Base-by-base conservation (phyloP, 495 filamentous ascomycete species). In the Xylaria sp. region DNA sequence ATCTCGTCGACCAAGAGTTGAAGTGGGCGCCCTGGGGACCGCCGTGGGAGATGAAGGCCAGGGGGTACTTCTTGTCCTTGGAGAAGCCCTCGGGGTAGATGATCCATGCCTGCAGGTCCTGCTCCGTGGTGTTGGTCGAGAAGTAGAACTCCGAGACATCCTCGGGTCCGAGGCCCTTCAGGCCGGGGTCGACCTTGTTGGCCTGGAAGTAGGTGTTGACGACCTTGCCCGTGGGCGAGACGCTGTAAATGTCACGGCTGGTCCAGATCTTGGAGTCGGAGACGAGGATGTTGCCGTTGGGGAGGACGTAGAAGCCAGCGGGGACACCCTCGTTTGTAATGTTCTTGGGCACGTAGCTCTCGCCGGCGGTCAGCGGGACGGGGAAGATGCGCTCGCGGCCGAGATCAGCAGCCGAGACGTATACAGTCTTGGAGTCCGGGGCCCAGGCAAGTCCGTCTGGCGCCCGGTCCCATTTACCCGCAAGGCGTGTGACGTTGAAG, bases 1-100 rank as follows among this genome's bases (percentile, higher is more conserved):
- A 93, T 11, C 92, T 83, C 0, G 90, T 93, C 46, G 82, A 87
- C 91, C 91, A 93, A 21, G 83, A 80, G 74, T 93, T 78, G 50
- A 64, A 78, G 33, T 77, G 76, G 9, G 89, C 88, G 8, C 89
- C 89, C 70, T 93, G 90, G 0, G 91, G 91, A 1, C 91, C 91
- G 44, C 91, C 91, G 61, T 93, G 91, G n/a, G 93, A 87, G 72
- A 93, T 76, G 70, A 90, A 93, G 0, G 91, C 90, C 57, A 93
- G 76, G 1, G 91, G 91, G 75, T 93, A 93, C 70, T 86, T 90
- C 74, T 89, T 81, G n/a, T 82, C 84, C n/a, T 84, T 77, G 70
- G 89, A 84, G 75, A 93, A 93, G 65, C 85, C 80, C 21, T 89
- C 90, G 3, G 91, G 91, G 72, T 91, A 92, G 57, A 93, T 80